Evolutionary conservation across 2,329 filamentous ascomycete species (phyloP).

Genomic region (Sphaerulina musiva): DNA sequence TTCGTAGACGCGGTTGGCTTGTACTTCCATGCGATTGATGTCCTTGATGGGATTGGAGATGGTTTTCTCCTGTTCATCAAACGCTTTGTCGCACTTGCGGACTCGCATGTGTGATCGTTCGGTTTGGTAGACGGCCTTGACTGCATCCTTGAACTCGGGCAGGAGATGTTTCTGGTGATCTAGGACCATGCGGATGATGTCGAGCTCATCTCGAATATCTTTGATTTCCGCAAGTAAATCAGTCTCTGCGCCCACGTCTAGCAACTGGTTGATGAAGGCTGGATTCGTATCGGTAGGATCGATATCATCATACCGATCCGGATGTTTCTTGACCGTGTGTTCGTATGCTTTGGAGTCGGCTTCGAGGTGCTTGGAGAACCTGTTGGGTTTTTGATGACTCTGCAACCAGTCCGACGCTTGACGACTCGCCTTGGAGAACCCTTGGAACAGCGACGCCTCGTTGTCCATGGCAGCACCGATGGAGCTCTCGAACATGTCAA

Average conservation of each 20-base stretch:
- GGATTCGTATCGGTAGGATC: conserved; percentile 25
- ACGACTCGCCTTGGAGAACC: conserved; percentile 54
- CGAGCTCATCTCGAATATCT: conserved; percentile 61
- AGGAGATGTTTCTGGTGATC: conserved; percentile 46
- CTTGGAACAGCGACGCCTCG: conserved; percentile 47
- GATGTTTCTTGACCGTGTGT: conserved; percentile 42
- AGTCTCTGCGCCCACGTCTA: conserved; percentile 57
- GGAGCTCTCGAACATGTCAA: conserved; percentile 61
- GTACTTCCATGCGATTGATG: conserved; percentile 57
- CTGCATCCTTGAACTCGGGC: conserved; percentile 42
- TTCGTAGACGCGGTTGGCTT: conserved; percentile 54
- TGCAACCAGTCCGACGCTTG: conserved; percentile 42
- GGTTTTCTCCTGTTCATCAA: conserved; percentile 52
- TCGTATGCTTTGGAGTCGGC: conserved; percentile 16
- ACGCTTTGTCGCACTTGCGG: conserved; percentile 44
- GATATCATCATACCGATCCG: conserved; percentile 3
- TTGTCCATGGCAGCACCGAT: conserved; percentile 48
- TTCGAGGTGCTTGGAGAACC: conserved; percentile 17
- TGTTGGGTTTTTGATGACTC: conserved; percentile 15
- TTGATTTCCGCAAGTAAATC: conserved; percentile 58
- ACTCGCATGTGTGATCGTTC: conserved; percentile 34
- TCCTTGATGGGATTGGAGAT: conserved; percentile 47
- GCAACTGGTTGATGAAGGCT: conserved; percentile 49
- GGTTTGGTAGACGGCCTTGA: conserved; percentile 37
- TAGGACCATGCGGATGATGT: conserved; percentile 53